A percentile compares a stretch with the other conserved stretches of the same genome.
These are phyloP conservation scores for Boletus reticulatus DNA, from an alignment of 768 basidiomycete genomes.

Conservation along the genomic window DNA sequence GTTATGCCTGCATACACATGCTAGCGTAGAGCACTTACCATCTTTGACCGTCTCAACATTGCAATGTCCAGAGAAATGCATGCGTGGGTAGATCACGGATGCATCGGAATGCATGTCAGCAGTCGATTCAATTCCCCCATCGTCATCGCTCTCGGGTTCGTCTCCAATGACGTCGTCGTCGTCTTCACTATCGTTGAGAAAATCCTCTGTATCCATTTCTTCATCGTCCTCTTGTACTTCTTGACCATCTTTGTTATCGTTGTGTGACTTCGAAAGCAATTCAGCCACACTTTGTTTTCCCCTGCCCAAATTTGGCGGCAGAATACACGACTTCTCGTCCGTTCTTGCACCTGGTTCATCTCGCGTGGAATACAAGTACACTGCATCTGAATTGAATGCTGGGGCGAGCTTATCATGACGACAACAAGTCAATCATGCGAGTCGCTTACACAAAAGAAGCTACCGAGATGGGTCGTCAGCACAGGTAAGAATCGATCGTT, in stretches of 20 bases:
- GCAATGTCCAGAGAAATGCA: slow-evolving; percentile 63
- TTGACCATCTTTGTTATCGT: neutral
- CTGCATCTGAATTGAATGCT: slow-evolving; percentile 75
- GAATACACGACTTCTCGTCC: slow-evolving; percentile 22
- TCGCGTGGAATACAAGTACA: slow-evolving; percentile 70
- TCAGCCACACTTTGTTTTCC: neutral
- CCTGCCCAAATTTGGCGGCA: slow-evolving; percentile 28
- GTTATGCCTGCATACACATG: neutral
- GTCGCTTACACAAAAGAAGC: slow-evolving; percentile 61
- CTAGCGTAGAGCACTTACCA: slow-evolving; percentile 44
- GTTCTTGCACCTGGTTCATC: slow-evolving; percentile 48
- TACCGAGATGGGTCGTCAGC: slow-evolving; percentile 28
- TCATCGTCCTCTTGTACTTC: slow-evolving; percentile 17
- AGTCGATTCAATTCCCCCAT: slow-evolving; percentile 22
- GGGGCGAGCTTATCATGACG: slow-evolving; percentile 7
- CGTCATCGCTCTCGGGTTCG: slow-evolving; percentile 32
- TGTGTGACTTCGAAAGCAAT: neutral
- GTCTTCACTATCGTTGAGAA: slow-evolving; percentile 29
- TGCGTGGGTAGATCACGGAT: slow-evolving; percentile 61
- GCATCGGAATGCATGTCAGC: slow-evolving; percentile 33
- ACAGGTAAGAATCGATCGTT: neutral
- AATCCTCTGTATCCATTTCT: slow-evolving; percentile 30
- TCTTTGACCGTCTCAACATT: slow-evolving; percentile 88
- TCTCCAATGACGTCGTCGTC: slow-evolving; percentile 25
- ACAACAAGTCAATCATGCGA: neutral